Base-by-base conservation (phyloP, 129 eudicot genomes). In the Lactuca saligna region DNA sequence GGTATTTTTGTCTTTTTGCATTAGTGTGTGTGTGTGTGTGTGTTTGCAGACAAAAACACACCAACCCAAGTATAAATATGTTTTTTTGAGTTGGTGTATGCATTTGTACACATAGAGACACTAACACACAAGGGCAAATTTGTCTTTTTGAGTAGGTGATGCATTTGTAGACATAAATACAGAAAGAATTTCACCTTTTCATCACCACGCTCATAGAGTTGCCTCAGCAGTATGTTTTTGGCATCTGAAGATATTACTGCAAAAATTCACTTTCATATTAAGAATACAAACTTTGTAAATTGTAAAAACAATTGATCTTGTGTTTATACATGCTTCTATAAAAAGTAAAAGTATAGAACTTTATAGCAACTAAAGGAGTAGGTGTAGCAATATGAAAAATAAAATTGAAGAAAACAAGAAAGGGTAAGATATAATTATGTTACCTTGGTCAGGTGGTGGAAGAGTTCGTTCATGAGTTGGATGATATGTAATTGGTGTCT, bases 361-460 rank as follows among this genome's bases (percentile, higher is more conserved):
- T 42, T 57, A 49, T 65, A 61, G 25, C 16, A 64, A 34, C 11
- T 78, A 41, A 20, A 20, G 34, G 31, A 3, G 68, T 8, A 55
- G n/a, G 29, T 25, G 29, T 25, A 25, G 33, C 55, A 73, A 51
- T n/a, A 29, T 32, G 20, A 59, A 57, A 9, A 32, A 54, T 4
- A 17, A 17, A 5, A 17, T 42, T 2, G 13, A 33, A 11, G 70
- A 75, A 7, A 63, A 51, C 8, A 39, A 4, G 20, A 34, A 20
- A 32, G 17, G 34, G 51, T 37, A 70, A 31, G 13, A 46, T 71
- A 49, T 50, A 29, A 17, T 61, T 32, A 57, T 7, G 61, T 65
- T 85, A 91, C 97, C 97, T 81, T 91, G 97, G 82, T 91, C 86
- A 17, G 97, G 96, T 12, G 97, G 95, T 12, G 97, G 96, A 68